A percentile compares a stretch with the other conserved stretches of the same genome.
phyloP scores from a whole-genome alignment of 495 filamentous ascomycete species.

The Clohesyomyces aquaticus region DNA sequence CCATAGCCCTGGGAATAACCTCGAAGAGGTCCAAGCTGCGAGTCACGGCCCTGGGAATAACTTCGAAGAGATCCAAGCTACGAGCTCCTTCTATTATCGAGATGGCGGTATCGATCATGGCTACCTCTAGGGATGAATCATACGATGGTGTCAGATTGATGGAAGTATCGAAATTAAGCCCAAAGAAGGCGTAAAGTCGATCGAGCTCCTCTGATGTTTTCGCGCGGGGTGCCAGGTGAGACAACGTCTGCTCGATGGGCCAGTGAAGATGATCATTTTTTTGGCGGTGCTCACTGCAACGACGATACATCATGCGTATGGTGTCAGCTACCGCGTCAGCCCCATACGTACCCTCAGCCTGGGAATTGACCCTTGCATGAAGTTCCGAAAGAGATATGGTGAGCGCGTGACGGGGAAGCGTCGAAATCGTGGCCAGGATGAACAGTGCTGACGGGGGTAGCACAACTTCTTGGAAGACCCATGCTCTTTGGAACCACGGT shows the following conservation, averaged over 20 bases:
- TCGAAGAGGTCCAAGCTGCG: not conserved
- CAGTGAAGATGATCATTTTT: not conserved
- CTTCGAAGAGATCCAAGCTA: conserved; percentile 4
- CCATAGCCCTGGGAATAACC: not conserved
- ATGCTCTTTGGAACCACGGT: conserved; percentile 9
- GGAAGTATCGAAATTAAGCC: conserved; percentile 2
- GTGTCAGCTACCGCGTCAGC: conserved; percentile 3
- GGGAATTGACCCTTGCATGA: conserved; percentile 2
- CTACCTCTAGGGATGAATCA: conserved; percentile 1
- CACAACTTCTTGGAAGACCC: conserved; percentile 11
- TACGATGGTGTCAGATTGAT: conserved; percentile 9
- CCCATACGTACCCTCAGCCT: not conserved
- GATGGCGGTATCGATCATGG: conserved; percentile 8
- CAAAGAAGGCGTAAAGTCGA: conserved; percentile 6
- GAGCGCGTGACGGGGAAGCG: not conserved
- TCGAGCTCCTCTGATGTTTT: conserved; percentile 4
- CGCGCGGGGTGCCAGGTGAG: not conserved
- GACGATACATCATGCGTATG: conserved; percentile 1
- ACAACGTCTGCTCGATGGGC: conserved; percentile 7
- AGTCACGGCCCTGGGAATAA: not conserved
- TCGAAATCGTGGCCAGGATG: conserved; percentile 26
- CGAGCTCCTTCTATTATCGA: conserved; percentile 3
- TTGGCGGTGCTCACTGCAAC: not conserved
- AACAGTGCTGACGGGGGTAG: conserved; percentile 10
- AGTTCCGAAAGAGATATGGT: conserved; percentile 10